Conservation (phyloP, 1,284 basidiomycete genomes). For the Agaricales sp. region DNA sequence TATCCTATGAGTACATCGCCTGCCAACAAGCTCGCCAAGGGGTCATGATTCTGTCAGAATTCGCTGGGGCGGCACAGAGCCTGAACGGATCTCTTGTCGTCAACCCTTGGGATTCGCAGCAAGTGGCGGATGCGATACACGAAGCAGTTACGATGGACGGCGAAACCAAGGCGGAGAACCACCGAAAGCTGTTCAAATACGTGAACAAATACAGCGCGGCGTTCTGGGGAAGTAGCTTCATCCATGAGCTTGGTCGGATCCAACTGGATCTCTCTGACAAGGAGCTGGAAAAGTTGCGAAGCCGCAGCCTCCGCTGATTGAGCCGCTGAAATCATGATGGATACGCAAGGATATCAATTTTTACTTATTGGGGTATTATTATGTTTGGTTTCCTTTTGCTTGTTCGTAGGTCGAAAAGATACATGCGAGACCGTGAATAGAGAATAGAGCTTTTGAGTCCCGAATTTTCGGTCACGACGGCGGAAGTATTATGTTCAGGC, state of each 20-base stretch:
- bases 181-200: conserved; percentile 92
- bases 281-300: background rate
- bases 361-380: too few relatives aligned
- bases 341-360: too few relatives aligned
- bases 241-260: conserved; percentile 70
- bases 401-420: too few relatives aligned
- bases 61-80: conserved; percentile 95
- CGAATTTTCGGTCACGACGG: too few relatives aligned
- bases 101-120: conserved; percentile 94
- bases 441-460: too few relatives aligned
- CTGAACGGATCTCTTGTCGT: conserved; percentile 90
- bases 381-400: too few relatives aligned
- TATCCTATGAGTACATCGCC: conserved; percentile 99
- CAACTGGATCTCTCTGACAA: conserved; percentile 13
- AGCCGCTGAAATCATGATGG: too few relatives aligned
- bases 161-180: conserved; percentile 79
- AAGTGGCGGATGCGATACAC: conserved; percentile 93
- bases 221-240: conserved; percentile 89
- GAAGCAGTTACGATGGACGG: conserved; percentile 86
- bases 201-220: conserved; percentile 90
- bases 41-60: conserved; percentile 96
- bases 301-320: too few relatives aligned
- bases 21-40: conserved; percentile 90
- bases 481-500: too few relatives aligned
- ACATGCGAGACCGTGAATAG: too few relatives aligned